Evolutionary conservation across 2,329 filamentous ascomycete genomes (phyloP).

Genomic region (Graphiopsis chlorocephala): DNA sequence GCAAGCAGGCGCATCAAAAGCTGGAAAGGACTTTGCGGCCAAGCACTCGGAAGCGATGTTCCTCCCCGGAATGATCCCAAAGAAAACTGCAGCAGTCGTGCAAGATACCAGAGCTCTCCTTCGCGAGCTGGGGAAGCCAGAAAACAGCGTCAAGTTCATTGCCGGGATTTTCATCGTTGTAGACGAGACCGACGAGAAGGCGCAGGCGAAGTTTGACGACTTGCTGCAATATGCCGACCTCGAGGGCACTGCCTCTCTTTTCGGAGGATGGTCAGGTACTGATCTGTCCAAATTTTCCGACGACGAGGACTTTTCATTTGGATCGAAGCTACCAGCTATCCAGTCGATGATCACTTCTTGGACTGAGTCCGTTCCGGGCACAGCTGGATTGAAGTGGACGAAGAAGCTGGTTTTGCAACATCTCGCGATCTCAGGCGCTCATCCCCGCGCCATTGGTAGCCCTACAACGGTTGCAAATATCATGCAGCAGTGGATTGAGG

Average conservation of each 20-base stretch:
- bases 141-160: constrained; percentile 43
- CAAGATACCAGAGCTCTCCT: constrained; percentile 43
- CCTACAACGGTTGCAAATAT: constrained; percentile 46
- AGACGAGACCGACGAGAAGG: constrained; percentile 45
- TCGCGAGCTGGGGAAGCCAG: constrained; percentile 38
- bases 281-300: constrained; percentile 44
- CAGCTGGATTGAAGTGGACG: constrained; percentile 44
- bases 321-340: constrained; percentile 34
- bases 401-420: constrained; percentile 44
- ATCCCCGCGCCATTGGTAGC: constrained; percentile 38
- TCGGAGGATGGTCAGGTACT: constrained; percentile 49
- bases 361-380: constrained; percentile 44
- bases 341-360: constrained; percentile 46
- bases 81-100: constrained; percentile 42
- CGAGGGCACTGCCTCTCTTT: constrained; percentile 45
- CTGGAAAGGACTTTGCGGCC: constrained; percentile 47
- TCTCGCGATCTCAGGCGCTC: constrained; percentile 43
- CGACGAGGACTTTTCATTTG: constrained; percentile 46
- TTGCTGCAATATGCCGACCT: constrained; percentile 44
- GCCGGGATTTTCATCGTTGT: constrained; percentile 45
- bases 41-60: constrained; percentile 48
- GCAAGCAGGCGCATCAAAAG: constrained; percentile 47
- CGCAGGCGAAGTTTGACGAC: constrained; percentile 43
- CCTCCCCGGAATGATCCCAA: constrained; percentile 44
- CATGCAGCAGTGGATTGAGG: constrained; percentile 45